Base-by-base conservation (phyloP, 202 grass and related monocot genomes). In the Eragrostis tef region DNA sequence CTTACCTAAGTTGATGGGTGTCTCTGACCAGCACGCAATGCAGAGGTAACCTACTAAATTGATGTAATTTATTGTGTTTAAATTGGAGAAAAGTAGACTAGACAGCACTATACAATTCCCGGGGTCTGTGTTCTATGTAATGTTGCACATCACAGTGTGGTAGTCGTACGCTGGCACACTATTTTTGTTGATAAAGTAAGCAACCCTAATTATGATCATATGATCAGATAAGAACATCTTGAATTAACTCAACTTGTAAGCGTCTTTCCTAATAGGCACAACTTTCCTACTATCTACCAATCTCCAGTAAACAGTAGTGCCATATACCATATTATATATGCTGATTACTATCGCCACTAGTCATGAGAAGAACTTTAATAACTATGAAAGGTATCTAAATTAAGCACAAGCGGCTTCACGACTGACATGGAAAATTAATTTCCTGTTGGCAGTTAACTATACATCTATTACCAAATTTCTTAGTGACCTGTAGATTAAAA, bases 1-100 rank as follows among this genome's bases (percentile, higher is more conserved):
- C 73, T 78, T 42, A 85, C 77, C 89, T 87, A 86, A 79, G 83
- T 47, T 74, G 81, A 91, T 88, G 66, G 60, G 20, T 74, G 46
- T 88, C 4, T 72, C 50, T 63, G 73, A 91, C 82, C 82, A 78
- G 77, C 53, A 85, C 57, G 52, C 17, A 63, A 79, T 64, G 74
- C 34, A 70, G 15, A 73, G 71, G 56, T 27, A 52, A 11, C 42
- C 11, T 64, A 73, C 44, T 50, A 59, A 61, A 67, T 20, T 36
- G 77, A 78, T 77, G 42, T 52, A 59, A 82, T 89, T 83, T 70
- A 46, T 7, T 46, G 41, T 52, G 62, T 69, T 75, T 69, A 75
- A 78, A 79, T 58, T 42, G 2, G 49, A 80, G 25, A 34, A 69
- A 57, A 44, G 52, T 16, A 46, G 27, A 56, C 17, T 26, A 71